These are phyloP conservation scores for Vigna nakashimae DNA, from an alignment of 306 rosid genomes.

Conservation along the genomic window DNA sequence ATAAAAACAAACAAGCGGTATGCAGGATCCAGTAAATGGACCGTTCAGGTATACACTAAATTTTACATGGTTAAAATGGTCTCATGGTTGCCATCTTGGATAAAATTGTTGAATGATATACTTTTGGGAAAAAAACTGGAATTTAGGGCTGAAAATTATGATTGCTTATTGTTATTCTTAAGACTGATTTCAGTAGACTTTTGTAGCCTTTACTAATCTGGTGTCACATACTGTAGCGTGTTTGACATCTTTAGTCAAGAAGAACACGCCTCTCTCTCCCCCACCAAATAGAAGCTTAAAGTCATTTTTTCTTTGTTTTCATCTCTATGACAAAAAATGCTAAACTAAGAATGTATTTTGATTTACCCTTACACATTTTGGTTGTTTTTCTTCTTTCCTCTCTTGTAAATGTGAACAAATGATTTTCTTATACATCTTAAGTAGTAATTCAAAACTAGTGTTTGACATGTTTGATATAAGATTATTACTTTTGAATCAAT, in stretches of 20 bases:
- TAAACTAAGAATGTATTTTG: neutral
- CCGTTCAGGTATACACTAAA: slow-evolving; percentile 64
- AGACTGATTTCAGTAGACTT: slow-evolving; percentile 5
- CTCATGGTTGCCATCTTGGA: slow-evolving; percentile 12
- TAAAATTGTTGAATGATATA: neutral
- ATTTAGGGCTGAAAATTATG: slow-evolving; percentile 56
- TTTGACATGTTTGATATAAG: neutral
- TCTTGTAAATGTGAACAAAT: neutral
- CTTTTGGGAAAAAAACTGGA: neutral
- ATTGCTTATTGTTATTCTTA: slow-evolving; percentile 46
- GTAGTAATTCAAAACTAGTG: neutral
- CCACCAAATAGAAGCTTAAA: neutral
- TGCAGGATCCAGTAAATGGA: slow-evolving; percentile 84
- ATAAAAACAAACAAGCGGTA: slow-evolving; percentile 90
- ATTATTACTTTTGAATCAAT: neutral
- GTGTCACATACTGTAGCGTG: neutral
- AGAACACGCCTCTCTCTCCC: slow-evolving; percentile 34
- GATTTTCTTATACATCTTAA: neutral
- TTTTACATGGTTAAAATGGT: slow-evolving; percentile 31
- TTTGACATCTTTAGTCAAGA: neutral
- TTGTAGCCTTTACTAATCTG: neutral
- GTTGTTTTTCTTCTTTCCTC: neutral
- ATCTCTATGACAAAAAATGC: neutral
- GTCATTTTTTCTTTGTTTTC: neutral
- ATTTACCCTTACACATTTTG: neutral